These are phyloP conservation scores for Metschnikowia koreensis DNA, from an alignment of 805 yeast genomes.

Conservation along the genomic window DNA sequence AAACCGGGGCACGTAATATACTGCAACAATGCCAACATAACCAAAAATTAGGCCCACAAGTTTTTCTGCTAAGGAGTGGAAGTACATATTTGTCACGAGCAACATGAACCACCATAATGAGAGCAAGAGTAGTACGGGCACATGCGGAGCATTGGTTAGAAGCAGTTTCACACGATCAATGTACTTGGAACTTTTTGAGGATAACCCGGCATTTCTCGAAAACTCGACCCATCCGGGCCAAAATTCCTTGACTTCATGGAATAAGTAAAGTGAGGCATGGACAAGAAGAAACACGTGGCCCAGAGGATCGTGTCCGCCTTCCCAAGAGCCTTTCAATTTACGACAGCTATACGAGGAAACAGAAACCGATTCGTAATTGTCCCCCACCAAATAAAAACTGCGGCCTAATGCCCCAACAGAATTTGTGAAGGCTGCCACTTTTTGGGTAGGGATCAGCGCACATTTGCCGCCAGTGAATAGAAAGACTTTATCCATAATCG, in stretches of 20 bases:
- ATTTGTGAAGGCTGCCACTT: slow-evolving; percentile 2
- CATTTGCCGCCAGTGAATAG: slow-evolving; percentile 83
- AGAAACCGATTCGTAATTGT: slow-evolving; percentile 16
- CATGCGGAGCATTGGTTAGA: slow-evolving; percentile 20
- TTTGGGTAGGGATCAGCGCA: slow-evolving; percentile 21
- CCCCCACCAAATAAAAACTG: slow-evolving; percentile 9
- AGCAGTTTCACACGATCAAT: background rate
- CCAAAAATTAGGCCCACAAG: slow-evolving; percentile 68
- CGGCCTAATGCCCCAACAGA: background rate
- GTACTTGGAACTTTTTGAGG: background rate
- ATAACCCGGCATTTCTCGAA: background rate
- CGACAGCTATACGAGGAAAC: slow-evolving; percentile 38
- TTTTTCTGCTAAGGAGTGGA: slow-evolving; percentile 80
- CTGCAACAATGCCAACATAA: slow-evolving; percentile 45
- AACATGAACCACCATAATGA: slow-evolving; percentile 84
- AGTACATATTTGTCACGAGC: slow-evolving; percentile 76
- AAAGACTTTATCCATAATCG: slow-evolving; percentile 86
- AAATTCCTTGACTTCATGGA: slow-evolving; percentile 56
- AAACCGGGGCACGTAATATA: slow-evolving; percentile 43
- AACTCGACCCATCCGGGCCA: slow-evolving; percentile 28
- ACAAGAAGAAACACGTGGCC: slow-evolving; percentile 86
- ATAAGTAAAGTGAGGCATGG: slow-evolving; percentile 60
- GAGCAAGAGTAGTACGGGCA: slow-evolving; percentile 26
- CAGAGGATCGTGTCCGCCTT: slow-evolving; percentile 95
- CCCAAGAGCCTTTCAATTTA: slow-evolving; percentile 53